Evolutionary conservation across 2,329 filamentous ascomycete genomes (phyloP).

Genomic region (Trichoderma koningii): DNA sequence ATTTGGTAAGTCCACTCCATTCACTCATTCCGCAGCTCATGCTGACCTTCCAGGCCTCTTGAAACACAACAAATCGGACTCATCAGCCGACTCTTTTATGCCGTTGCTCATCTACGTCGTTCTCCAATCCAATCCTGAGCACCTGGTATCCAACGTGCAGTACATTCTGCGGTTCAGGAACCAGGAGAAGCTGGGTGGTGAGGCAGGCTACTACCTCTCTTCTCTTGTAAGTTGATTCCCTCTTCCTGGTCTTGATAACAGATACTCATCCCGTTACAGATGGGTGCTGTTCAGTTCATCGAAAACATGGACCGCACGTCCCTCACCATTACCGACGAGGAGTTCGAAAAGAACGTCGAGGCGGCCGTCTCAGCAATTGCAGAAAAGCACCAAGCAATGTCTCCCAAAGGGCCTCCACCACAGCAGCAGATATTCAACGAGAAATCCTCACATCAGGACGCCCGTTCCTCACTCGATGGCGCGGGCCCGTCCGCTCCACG

Average conservation of each 20-base stretch:
- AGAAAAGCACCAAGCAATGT: constrained; percentile 71
- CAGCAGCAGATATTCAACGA: constrained; percentile 49
- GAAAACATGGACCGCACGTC: constrained; percentile 94
- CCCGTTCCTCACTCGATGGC: constrained; percentile 48
- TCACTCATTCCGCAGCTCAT: neutral
- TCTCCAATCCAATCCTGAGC: constrained; percentile 89
- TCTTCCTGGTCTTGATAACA: neutral
- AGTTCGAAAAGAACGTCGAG: constrained; percentile 96
- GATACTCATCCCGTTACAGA: constrained; percentile 47
- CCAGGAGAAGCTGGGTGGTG: constrained; percentile 95
- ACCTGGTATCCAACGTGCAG: constrained; percentile 95
- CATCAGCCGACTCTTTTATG: constrained; percentile 95
- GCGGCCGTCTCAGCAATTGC: constrained; percentile 93
- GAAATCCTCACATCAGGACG: constrained; percentile 40
- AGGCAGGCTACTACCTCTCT: constrained; percentile 96
- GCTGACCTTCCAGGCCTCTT: constrained; percentile 65
- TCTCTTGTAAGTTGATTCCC: constrained; percentile 65
- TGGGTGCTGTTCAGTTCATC: constrained; percentile 95
- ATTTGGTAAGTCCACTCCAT: constrained; percentile 65
- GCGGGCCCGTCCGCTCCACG: constrained; percentile 46
- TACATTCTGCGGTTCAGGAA: constrained; percentile 97
- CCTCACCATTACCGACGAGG: constrained; percentile 88
- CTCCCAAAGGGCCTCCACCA: constrained; percentile 42
- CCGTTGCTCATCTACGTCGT: constrained; percentile 95
- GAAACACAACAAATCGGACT: constrained; percentile 89